Base-by-base conservation (phyloP, 2,329 filamentous ascomycete species). In the Fusarium sp. region DNA sequence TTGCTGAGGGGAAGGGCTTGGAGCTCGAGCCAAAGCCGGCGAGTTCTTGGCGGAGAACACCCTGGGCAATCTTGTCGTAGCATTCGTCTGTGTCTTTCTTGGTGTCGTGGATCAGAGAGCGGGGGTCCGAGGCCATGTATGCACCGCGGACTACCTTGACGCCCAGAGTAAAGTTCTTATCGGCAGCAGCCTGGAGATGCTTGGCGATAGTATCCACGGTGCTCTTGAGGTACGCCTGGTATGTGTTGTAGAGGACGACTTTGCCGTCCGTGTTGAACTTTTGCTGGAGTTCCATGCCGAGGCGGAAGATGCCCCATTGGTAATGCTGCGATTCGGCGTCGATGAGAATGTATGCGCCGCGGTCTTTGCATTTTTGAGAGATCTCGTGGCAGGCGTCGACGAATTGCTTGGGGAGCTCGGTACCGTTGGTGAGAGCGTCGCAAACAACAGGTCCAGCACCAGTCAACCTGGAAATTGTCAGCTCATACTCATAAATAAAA, bases 81-180 rank as follows among this genome's bases (percentile, higher is more conserved):
- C 78, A 78, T 6, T 76, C 72, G 60, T 88, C 83, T 0, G 86
- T 88, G 19, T 80, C 82, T 32, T 83, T 76, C 61, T 86, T 86
- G 44, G 79, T 84, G 52, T 84, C 80, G 70, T 83, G 83, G 61
- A 87, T 85, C n/a, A 85, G 71, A 4, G 77, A 72, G 4, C 83
- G 75, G 40, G 81, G 78, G 43, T 88, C 86, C 0, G 79, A 80
- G 26, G 77, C 76, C 36, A 88, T 79, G 72, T 88, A 88, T 17
- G 85, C 86, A 21, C 85, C 85, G 15, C 85, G 80, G 3, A 88
- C 86, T 10, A 88, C 77, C 73, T 88, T 88, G 53, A 87, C 76
- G 17, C 86, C 86, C 0, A 86, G 78, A 0, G 83, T 85, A 71
- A 84, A 88, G 4, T 76, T 77, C 28, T 83, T 79, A 4, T 81